Conservation (phyloP, 2,329 filamentous ascomycete genomes). For the Dichotomopilus funicola region DNA sequence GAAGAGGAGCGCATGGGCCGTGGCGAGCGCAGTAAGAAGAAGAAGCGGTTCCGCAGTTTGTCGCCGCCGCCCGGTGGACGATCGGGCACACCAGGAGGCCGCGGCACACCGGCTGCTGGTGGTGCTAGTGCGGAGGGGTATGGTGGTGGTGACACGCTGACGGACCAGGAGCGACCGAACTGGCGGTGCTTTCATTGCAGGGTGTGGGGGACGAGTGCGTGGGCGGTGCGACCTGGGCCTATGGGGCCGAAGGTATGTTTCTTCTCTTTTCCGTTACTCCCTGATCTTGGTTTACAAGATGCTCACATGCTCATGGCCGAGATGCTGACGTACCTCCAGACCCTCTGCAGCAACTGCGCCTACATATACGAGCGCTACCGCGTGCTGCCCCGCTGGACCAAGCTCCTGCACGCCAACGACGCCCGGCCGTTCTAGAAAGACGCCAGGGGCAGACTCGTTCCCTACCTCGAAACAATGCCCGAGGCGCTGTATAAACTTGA, state of each 20-base stretch:
- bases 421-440: conserved; percentile 23
- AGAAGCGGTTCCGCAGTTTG: conserved; percentile 81
- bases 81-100: conserved; percentile 57
- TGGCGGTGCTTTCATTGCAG: conserved; percentile 89
- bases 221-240: conserved; percentile 91
- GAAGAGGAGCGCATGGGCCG: conserved; percentile 82
- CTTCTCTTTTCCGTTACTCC: background rate
- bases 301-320: conserved; percentile 20
- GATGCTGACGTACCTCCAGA: conserved; percentile 39
- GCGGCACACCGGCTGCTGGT: conserved; percentile 70
- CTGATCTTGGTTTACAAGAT: background rate
- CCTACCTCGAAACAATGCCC: too few species aligned
- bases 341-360: conserved; percentile 89
- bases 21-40: conserved; percentile 91
- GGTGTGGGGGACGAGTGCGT: conserved; percentile 83
- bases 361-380: conserved; percentile 83
- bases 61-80: conserved; percentile 59
- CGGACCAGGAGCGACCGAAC: conserved; percentile 68
- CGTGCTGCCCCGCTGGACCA: conserved; percentile 70
- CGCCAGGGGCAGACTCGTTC: conserved; percentile 1
- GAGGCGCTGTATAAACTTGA: too few species aligned
- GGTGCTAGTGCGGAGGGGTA: conserved; percentile 61
- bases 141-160: conserved; percentile 57
- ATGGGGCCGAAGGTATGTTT: conserved; percentile 67
- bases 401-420: conserved; percentile 53